Evolutionary conservation across 176 grass and related monocot species (phyloP).

Genomic region (Puya raimondii): DNA sequence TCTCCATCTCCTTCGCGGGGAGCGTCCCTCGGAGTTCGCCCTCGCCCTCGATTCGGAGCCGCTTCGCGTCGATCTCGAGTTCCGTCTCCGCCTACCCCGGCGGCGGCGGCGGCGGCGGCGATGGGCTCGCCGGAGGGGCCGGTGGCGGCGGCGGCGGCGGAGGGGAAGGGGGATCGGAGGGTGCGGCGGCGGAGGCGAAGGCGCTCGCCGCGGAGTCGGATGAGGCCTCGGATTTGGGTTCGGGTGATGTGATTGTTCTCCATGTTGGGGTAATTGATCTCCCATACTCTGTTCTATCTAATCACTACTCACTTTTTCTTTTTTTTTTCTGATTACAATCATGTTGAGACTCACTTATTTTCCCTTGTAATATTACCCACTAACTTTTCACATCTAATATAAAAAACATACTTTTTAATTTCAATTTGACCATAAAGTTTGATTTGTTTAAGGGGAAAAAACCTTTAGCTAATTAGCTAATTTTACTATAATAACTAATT

Average conservation of each 20-base stretch:
- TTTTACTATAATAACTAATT: no score
- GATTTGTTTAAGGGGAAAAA: no score
- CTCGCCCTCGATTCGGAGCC: not conserved
- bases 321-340: not conserved
- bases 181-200: slow-evolving; percentile 12
- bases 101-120: slow-evolving; percentile 14
- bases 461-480: no score
- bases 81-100: slow-evolving; percentile 18
- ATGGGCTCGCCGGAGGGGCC: slow-evolving; percentile 14
- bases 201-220: slow-evolving; percentile 8
- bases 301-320: not conserved
- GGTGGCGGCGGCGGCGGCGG: slow-evolving; percentile 17
- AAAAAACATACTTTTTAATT: no score
- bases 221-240: slow-evolving; percentile 12
- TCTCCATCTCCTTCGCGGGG: not conserved
- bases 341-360: not conserved
- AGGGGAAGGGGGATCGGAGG: slow-evolving; percentile 11
- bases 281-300: not conserved
- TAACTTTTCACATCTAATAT: not conserved
- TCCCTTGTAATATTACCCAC: no score
- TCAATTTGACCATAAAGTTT: no score
- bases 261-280: slow-evolving; percentile 47
- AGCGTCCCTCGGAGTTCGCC: not conserved
- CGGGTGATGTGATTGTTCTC: slow-evolving; percentile 52
- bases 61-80: slow-evolving; percentile 23